Base-by-base conservation (phyloP, 495 filamentous ascomycete species). In the Aspergillus sclerotioniger region DNA sequence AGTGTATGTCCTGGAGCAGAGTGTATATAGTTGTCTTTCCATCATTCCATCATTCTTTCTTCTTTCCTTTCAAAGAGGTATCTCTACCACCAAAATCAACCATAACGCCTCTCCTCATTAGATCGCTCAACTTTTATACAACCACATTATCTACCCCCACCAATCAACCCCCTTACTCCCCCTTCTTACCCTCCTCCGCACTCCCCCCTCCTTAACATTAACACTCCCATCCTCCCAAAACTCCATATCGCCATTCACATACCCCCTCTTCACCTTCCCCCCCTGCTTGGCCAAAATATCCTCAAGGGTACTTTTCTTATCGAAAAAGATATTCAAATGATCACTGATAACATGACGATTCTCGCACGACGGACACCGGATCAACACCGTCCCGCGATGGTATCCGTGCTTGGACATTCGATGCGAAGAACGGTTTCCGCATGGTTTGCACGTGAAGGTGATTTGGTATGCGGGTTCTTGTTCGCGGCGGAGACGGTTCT, bases 391-490 rank as follows among this genome's bases (percentile, higher is more conserved):
- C 21, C 94, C 94, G 21, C 86, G 74, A 69, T 97, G 91, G 69
- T 97, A 99, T 13, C 90, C 94, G 59, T 96, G 94, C 72, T 97
- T 96, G 20, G 88, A 88, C 57, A 99, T 77, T 9, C 71, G 77
- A 68, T 98, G 94, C 3, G 81, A 74, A 6, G 90, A 92, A 29
- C 95, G 86, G 6, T 79, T 66, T 9, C 69, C 71, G 77, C 94
- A 99, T 20, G 91, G 91, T 54, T 85, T 87, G 82, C 94, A 99
- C 59, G 95, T 99, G 69, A 99, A 96, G 10, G 83, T 87, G 25
- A 98, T 77, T 49, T 88, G 77, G 75, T 98, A 98, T 37, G 86
- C 80, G 16, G 91, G 90, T 57, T 87, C 81, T 37, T 80, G 71
- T 37, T 70, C 72, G 41, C 71, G 67, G 21, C 76, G 75, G 3